phyloP scores from a whole-genome alignment of 192 early-diverging fungal genomes.

The Diversispora eburnea region DNA sequence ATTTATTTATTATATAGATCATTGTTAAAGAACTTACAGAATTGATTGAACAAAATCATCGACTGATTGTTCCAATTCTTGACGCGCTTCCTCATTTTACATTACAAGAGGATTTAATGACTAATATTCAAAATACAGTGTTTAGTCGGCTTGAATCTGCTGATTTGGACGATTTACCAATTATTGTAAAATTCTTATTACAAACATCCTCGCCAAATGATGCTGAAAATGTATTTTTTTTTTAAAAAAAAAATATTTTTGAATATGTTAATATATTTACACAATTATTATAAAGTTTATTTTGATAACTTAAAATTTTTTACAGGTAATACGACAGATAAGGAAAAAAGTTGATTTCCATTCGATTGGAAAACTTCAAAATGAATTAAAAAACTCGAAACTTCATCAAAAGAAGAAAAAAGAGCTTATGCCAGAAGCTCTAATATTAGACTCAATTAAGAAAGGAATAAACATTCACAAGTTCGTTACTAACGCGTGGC shows the following conservation, averaged over 20 bases:
- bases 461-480: conserved; percentile 63
- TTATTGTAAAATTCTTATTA: conserved; percentile 70
- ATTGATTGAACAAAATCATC: conserved; percentile 53
- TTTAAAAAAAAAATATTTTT: background rate
- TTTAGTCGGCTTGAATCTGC: conserved; percentile 60
- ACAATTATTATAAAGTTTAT: background rate
- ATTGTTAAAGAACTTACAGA: conserved; percentile 58
- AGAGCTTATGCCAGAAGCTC: conserved; percentile 41
- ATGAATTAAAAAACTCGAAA: conserved; percentile 17
- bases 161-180: conserved; percentile 64
- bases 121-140: conserved; percentile 55
- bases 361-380: conserved; percentile 51
- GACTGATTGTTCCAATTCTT: conserved; percentile 63
- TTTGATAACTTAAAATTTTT: background rate
- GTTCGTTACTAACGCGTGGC: conserved; percentile 68
- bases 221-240: conserved; percentile 34
- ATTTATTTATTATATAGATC: conserved; percentile 28
- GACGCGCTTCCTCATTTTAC: conserved; percentile 71
- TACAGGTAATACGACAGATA: conserved; percentile 44
- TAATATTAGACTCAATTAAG: conserved; percentile 63
- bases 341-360: conserved; percentile 62
- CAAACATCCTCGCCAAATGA: conserved; percentile 57
- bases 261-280: too few relatives aligned
- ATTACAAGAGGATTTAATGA: conserved; percentile 43
- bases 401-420: conserved; percentile 18